A percentile compares a stretch with the other conserved stretches of the same genome.
These are phyloP conservation scores for Dictyostelium capitatum DNA, from an alignment of 78 protist genomes.

Conservation along the genomic window DNA sequence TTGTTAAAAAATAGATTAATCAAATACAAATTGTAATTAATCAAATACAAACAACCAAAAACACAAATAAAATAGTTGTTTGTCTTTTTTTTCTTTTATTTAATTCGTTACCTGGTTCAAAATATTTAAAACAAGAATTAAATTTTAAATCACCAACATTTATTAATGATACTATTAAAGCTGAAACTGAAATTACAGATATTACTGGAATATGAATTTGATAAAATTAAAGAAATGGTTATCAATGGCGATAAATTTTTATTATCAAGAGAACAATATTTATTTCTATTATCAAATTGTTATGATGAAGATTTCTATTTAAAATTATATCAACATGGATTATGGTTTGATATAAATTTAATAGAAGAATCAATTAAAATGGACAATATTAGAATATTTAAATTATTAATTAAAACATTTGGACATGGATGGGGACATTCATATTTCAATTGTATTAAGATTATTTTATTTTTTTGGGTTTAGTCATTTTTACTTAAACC, in stretches of 20 bases:
- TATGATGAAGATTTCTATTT: neutral
- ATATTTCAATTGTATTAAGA: no score
- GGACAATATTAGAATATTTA: no score
- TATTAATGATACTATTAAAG: constrained; percentile 37
- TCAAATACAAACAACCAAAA: no score
- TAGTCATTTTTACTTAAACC: neutral
- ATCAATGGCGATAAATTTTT: neutral
- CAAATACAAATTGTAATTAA: no score
- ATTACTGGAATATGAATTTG: constrained; percentile 17
- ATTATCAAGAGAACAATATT: neutral
- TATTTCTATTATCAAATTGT: neutral
- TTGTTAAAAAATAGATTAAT: no score
- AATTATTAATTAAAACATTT: no score
- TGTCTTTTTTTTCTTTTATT: no score
- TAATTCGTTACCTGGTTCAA: constrained; percentile 36
- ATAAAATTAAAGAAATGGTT: neutral
- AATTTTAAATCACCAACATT: constrained; percentile 41
- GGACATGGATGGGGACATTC: no score
- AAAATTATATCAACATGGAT: neutral
- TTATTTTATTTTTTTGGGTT: no score
- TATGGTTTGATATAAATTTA: neutral
- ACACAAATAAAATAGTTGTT: no score
- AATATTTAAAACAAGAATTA: constrained; percentile 31
- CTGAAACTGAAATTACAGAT: constrained; percentile 6
- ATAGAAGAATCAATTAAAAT: neutral